These are phyloP conservation scores for Acer campestre DNA, from an alignment of 345 rosid species.

Conservation along the genomic window DNA sequence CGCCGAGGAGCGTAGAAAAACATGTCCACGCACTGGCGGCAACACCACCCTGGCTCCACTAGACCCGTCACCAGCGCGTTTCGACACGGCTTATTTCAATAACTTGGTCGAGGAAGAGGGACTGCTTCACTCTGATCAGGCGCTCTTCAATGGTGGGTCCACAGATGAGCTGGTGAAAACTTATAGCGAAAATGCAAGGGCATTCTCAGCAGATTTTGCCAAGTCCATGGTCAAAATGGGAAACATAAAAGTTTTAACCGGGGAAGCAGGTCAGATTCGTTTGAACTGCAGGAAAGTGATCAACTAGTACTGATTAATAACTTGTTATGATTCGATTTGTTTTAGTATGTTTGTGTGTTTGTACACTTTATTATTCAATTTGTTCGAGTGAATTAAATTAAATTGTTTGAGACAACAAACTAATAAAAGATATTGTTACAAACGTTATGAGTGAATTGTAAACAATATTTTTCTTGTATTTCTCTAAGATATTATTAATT, in stretches of 20 bases:
- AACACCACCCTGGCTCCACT: constrained; percentile 39
- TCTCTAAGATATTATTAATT: too few species aligned
- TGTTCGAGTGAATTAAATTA: neutral
- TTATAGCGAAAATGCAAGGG: constrained; percentile 24
- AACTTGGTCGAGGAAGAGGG: constrained; percentile 39
- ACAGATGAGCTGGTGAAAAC: constrained; percentile 35
- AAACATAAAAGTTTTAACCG: constrained; percentile 45
- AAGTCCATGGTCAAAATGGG: constrained; percentile 62
- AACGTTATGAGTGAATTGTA: too few species aligned
- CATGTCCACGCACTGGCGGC: constrained; percentile 36
- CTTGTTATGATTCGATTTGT: neutral
- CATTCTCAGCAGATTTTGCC: constrained; percentile 38
- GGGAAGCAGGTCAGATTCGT: constrained; percentile 47
- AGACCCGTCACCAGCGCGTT: constrained; percentile 29
- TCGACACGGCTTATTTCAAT: constrained; percentile 43
- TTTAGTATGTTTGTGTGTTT: neutral
- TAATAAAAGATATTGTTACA: too few species aligned
- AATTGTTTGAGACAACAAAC: too few species aligned
- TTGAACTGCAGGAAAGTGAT: constrained; percentile 27
- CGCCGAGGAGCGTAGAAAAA: constrained; percentile 27
- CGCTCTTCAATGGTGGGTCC: constrained; percentile 43
- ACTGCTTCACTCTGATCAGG: constrained; percentile 52
- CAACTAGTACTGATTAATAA: neutral
- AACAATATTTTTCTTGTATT: too few species aligned
- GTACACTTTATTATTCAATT: neutral